Evolutionary conservation across 2,329 filamentous ascomycete species (phyloP), one percentile per base, ranked within the genome.

Genomic region (Venturia carpophila): DNA sequence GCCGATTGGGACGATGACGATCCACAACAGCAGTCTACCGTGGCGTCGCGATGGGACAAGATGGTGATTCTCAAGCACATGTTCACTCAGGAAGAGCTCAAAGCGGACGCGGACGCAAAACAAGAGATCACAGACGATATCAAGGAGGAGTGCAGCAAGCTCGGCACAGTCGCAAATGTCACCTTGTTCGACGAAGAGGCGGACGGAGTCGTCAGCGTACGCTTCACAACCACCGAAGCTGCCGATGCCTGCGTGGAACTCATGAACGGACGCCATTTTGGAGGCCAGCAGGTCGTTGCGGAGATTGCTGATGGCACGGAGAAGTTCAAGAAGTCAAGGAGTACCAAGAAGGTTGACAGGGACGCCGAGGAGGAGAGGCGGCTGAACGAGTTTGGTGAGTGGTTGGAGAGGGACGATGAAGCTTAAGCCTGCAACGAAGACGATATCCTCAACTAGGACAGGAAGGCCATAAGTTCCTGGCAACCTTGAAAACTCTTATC

Each of bases 1-100:
- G 89, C 92, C 3, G 92, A 97, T 75, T 99, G 94, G 94, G 90
- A 91, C 72, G 93, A 97, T 72, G 92, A 97, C 73, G 88, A 93
- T 64, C 84, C 88, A 34, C 41, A 39, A 56, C 42, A 24, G 17
- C 49, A 61, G 30, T 81, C 82, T n/a, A 81, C 85, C 52, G 82
- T 80, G 10, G 82, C 76, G 68, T 81, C 80, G 17, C 79, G 79
- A 71, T 89, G 84, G 77, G 90, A 92, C 71, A 95, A 92, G 74
- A 81, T 90, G 19, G 92, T 96, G 37, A 87, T 97, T 66, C 79
- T 99, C 68, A 91, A 91, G 73, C 87, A 96, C 77, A 96, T 96
- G 88, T 99, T 99, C 76, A 95, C 91, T 1, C 81, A 93, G 52
- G 24, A 27, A 37, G 66, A 67, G 45, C 60, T 68, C 41, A 63